Conservation (phyloP, 495 filamentous ascomycete genomes). For the Penicillium tannophilum region DNA sequence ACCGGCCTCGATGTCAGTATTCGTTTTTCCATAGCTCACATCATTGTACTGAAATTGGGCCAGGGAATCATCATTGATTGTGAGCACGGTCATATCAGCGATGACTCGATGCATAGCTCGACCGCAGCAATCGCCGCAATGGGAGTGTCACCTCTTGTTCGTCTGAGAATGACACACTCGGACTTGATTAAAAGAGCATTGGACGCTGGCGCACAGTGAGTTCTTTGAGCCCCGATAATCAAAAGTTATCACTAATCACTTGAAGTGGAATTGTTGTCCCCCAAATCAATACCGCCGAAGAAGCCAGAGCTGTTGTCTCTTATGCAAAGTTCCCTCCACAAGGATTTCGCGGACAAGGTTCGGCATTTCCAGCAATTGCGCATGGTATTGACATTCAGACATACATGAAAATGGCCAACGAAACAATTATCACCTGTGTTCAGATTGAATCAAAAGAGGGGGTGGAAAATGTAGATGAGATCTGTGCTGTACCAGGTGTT, state of each 20-base stretch:
- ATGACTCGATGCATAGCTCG: slow-evolving; percentile 81
- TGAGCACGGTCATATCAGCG: slow-evolving; percentile 43
- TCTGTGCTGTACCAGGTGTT: slow-evolving; percentile 27
- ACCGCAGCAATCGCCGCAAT: slow-evolving; percentile 70
- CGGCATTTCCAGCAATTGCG: slow-evolving; percentile 31
- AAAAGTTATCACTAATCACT: not conserved
- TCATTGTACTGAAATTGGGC: not conserved
- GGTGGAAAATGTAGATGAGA: slow-evolving; percentile 50
- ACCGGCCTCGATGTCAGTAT: slow-evolving; percentile 34
- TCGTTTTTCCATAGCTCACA: not conserved
- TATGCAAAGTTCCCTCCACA: slow-evolving; percentile 48
- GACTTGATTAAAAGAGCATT: slow-evolving; percentile 37
- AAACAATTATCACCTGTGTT: slow-evolving; percentile 73
- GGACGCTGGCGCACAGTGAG: slow-evolving; percentile 70
- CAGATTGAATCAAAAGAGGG: slow-evolving; percentile 83
- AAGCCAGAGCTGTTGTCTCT: slow-evolving; percentile 62
- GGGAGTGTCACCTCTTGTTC: slow-evolving; percentile 67
- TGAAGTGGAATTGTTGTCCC: slow-evolving; percentile 58
- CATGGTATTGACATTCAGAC: slow-evolving; percentile 22
- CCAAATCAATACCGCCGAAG: slow-evolving; percentile 64
- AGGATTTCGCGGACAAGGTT: slow-evolving; percentile 30
- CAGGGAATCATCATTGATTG: slow-evolving; percentile 36
- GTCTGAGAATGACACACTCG: slow-evolving; percentile 60
- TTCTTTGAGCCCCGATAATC: not conserved
- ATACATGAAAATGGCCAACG: slow-evolving; percentile 79